These are phyloP conservation scores for Coprinellus micaceus DNA, from an alignment of 768 basidiomycete genomes.

Conservation along the genomic window DNA sequence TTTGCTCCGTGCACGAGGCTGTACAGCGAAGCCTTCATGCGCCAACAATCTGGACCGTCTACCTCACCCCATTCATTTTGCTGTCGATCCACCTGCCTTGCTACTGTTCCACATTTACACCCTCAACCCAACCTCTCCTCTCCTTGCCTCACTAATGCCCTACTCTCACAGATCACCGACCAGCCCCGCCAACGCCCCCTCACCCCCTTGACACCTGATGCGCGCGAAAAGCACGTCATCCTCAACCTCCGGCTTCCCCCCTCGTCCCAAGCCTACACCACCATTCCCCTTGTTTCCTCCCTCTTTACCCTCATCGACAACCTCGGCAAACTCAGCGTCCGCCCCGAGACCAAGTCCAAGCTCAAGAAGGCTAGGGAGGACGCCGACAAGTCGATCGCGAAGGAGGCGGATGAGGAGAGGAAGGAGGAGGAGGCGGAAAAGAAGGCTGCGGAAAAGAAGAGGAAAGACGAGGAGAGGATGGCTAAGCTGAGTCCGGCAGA, in stretches of 20 bases:
- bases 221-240: conserved; percentile 71
- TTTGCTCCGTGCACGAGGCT: no score
- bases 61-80: neutral
- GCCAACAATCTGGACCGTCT: neutral
- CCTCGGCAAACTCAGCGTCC: conserved; percentile 53
- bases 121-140: neutral
- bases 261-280: conserved; percentile 43
- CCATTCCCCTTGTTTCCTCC: conserved; percentile 52
- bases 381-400: conserved; percentile 62
- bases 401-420: conserved; percentile 63
- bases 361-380: conserved; percentile 72
- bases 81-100: no score
- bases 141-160: no score
- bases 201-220: conserved; percentile 42
- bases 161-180: conserved; percentile 85
- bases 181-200: conserved; percentile 72
- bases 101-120: neutral
- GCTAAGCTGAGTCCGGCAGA: conserved; percentile 72
- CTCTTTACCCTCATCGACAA: conserved; percentile 76
- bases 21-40: neutral
- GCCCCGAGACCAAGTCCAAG: conserved; percentile 81
- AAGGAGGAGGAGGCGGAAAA: conserved; percentile 72
- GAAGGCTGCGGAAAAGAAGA: conserved; percentile 68
- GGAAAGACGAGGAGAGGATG: conserved; percentile 69
- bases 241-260: conserved; percentile 61